A percentile compares a stretch with the other conserved stretches of the same genome.
Conservation (phyloP, 1,284 basidiomycete species). For the Malassezia sp. region DNA sequence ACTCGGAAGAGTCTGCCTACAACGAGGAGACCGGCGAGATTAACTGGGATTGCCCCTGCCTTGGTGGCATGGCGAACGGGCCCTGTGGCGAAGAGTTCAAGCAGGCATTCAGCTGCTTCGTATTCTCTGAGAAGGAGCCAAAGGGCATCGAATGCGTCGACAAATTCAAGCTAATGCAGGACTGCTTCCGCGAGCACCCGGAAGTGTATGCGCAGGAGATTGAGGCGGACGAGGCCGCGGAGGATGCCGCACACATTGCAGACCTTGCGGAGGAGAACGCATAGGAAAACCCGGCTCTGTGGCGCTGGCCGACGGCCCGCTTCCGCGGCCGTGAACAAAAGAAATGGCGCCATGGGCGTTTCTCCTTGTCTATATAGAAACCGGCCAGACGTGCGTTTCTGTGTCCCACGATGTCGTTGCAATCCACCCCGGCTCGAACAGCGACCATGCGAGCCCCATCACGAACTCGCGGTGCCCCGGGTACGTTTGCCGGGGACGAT, state of each 20-base stretch:
- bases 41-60: constrained; percentile 54
- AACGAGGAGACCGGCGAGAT: constrained; percentile 71
- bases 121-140: constrained; percentile 84
- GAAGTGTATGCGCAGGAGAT: constrained; percentile 77
- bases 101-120: constrained; percentile 92
- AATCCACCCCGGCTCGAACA: constrained; percentile 69
- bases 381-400: constrained; percentile 59
- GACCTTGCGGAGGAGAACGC: neutral
- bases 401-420: constrained; percentile 86
- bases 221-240: constrained; percentile 33
- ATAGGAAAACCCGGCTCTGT: too few relatives aligned
- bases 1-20: constrained; percentile 22
- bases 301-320: too few relatives aligned
- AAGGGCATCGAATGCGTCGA: constrained; percentile 98
- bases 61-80: constrained; percentile 96
- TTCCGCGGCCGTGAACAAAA: neutral
- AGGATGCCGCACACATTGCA: constrained; percentile 15
- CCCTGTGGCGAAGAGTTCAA: constrained; percentile 90
- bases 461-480: constrained; percentile 89
- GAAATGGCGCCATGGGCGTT: neutral
- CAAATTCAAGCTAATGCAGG: constrained; percentile 94
- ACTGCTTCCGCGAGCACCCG: constrained; percentile 90
- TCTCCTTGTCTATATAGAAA: constrained; percentile 3
- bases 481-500: constrained; percentile 56
- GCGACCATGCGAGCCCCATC: constrained; percentile 70